Conservation (phyloP, 2,329 filamentous ascomycete species). For the Leptographium procerum region DNA sequence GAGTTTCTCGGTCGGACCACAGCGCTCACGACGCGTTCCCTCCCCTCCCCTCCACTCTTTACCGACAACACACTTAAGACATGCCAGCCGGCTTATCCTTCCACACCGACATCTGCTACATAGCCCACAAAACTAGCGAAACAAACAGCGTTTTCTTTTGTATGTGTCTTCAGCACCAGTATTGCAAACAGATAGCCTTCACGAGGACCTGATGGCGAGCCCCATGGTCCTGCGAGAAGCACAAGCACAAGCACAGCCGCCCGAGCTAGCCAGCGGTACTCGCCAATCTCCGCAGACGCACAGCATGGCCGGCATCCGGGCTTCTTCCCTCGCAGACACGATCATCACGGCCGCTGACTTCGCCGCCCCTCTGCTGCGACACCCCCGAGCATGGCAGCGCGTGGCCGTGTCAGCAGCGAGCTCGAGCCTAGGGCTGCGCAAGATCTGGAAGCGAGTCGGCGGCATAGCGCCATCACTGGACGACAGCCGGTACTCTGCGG, state of each 20-base stretch:
- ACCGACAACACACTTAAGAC: neutral
- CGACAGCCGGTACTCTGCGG: conserved; percentile 10
- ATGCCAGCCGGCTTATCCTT: neutral
- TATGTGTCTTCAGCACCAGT: neutral
- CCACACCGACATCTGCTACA: neutral
- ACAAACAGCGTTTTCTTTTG: neutral
- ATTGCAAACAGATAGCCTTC: neutral
- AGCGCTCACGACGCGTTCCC: neutral
- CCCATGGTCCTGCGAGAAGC: neutral
- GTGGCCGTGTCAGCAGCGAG: conserved; percentile 15
- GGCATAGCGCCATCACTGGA: conserved; percentile 5
- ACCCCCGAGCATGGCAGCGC: conserved; percentile 21
- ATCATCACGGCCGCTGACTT: conserved; percentile 15
- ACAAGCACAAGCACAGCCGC: too few relatives aligned
- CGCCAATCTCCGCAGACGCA: neutral
- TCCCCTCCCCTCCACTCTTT: neutral
- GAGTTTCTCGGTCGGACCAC: neutral
- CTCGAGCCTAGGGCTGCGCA: conserved; percentile 9
- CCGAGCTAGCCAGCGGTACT: neutral
- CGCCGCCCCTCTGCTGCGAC: conserved; percentile 11
- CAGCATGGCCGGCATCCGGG: neutral
- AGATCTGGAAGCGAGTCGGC: conserved; percentile 22
- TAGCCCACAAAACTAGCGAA: neutral
- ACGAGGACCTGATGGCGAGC: neutral
- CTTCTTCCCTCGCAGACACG: neutral